A percentile compares a stretch with the other conserved stretches of the same genome.
Evolutionary conservation across 805 yeast genomes (phyloP).

Genomic region (Wickerhamiella australiensis): DNA sequence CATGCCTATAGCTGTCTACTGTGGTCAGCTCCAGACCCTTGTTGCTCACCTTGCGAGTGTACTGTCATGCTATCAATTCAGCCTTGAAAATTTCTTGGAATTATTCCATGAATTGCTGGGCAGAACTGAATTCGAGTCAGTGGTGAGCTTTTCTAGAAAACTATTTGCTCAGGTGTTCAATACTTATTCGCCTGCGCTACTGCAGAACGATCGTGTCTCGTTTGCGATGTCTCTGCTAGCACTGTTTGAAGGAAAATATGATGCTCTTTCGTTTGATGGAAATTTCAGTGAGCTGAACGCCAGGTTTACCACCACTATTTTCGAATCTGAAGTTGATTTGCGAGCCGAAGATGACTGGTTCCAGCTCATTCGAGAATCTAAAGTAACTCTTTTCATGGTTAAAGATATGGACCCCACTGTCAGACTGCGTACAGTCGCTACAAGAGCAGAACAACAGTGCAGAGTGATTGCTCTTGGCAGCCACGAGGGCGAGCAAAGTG

Average conservation of each 20-base stretch:
- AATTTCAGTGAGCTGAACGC: not conserved
- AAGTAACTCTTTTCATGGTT: conserved; percentile 36
- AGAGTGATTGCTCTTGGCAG: conserved; percentile 60
- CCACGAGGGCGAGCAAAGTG: conserved; percentile 45
- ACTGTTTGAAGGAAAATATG: not conserved
- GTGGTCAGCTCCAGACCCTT: conserved; percentile 40
- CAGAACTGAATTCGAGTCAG: conserved; percentile 15
- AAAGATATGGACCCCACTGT: conserved; percentile 57
- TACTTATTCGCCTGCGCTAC: conserved; percentile 37
- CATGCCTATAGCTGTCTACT: conserved; percentile 42
- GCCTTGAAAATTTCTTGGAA: conserved; percentile 35
- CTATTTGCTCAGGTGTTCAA: conserved; percentile 41
- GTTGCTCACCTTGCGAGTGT: conserved; percentile 34
- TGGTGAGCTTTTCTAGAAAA: conserved; percentile 25
- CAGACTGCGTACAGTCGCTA: conserved; percentile 38
- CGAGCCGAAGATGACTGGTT: not conserved
- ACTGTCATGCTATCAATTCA: conserved; percentile 48
- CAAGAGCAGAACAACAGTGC: conserved; percentile 24
- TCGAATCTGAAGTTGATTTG: not conserved
- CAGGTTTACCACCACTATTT: not conserved
- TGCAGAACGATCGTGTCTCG: conserved; percentile 32
- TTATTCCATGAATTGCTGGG: conserved; percentile 25
- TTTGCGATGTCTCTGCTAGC: conserved; percentile 33
- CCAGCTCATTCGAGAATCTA: conserved; percentile 8
- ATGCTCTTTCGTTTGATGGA: not conserved